phyloP scores from a whole-genome alignment of 306 rosid species.

The Amphicarpaea edgeworthii region DNA sequence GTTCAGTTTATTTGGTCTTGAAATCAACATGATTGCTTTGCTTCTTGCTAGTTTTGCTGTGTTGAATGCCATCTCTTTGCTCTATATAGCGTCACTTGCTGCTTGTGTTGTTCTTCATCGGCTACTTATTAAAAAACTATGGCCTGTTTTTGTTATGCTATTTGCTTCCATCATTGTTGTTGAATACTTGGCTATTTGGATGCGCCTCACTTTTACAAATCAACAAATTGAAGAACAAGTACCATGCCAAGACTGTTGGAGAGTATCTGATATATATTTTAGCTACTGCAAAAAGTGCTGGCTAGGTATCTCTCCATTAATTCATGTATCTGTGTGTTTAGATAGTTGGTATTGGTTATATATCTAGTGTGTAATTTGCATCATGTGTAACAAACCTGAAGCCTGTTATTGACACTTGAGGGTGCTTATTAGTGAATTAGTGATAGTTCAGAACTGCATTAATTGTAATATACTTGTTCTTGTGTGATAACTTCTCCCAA shows the following conservation, averaged over 20 bases:
- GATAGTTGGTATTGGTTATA: conserved; percentile 38
- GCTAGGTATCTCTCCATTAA: conserved; percentile 73
- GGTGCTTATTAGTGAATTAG: neutral
- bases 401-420: conserved; percentile 16
- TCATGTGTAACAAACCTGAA: neutral
- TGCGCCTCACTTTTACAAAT: conserved; percentile 52
- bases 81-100: conserved; percentile 77
- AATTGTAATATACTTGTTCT: conserved; percentile 27
- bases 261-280: conserved; percentile 65
- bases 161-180: conserved; percentile 81
- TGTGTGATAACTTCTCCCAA: conserved; percentile 27
- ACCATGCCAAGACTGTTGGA: conserved; percentile 81
- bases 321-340: conserved; percentile 30
- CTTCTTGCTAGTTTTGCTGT: conserved; percentile 94
- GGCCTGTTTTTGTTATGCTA: conserved; percentile 79
- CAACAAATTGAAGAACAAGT: conserved; percentile 51
- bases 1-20: conserved; percentile 93
- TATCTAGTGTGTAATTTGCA: conserved; percentile 27
- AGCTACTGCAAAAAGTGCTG: conserved; percentile 81
- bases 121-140: conserved; percentile 63
- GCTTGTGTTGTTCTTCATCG: conserved; percentile 81
- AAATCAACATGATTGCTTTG: conserved; percentile 92
- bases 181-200: conserved; percentile 87
- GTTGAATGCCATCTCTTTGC: conserved; percentile 79
- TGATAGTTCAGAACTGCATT: conserved; percentile 20